Evolutionary conservation across 148 eudicot species (phyloP), one percentile per base, ranked within the genome.

Genomic region (Spergularia marina): DNA sequence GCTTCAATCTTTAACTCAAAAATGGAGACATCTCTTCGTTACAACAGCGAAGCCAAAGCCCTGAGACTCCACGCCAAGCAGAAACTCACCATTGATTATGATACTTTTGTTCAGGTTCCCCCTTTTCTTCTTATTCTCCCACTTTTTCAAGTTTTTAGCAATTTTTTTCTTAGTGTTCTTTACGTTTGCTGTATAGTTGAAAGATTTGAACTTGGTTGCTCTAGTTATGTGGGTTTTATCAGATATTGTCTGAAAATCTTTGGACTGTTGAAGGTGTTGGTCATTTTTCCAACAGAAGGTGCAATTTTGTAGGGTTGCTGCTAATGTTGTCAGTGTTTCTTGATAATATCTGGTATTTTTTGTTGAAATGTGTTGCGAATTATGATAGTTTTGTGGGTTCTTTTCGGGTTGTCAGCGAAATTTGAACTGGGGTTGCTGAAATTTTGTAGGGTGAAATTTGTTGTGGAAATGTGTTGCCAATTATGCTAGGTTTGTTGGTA

Each of bases 1-100:
- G 36, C 36, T 30, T 30, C 36, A 30, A 30, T 30, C 36, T 30
- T 30, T 2, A 41, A 7, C 10, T 7, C 20, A 64, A 44, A 14
- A 80, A 95, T 95, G 98, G 96, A 95, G 84, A 92, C 92, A 6
- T 95, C 98, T 10, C 83, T 95, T 2, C 74, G 98, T 59, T 92
- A 86, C 74, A 83, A 79, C 60, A 85, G 86, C 47, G 96, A 85
- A 14, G 80, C 91, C 12, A 90, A 85, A 76, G 78, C 91, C 69
- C 87, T 94, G 40, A 82, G 82, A 80, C 72, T 95, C 57, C 97
- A 89, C 76, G 97, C 96, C 79, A 95, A 92, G 78, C 85, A 95
- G 82, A 95, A 90, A 71, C 71, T 84, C 65, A 80, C 86, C 58
- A 10, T 95, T 74, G 56, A 79, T 73, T 76, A 89, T 76, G 71